A percentile compares a stretch with the other conserved stretches of the same genome.
Conservation (phyloP, 192 early-diverging fungal species). For the Backusella liffmaniae region DNA sequence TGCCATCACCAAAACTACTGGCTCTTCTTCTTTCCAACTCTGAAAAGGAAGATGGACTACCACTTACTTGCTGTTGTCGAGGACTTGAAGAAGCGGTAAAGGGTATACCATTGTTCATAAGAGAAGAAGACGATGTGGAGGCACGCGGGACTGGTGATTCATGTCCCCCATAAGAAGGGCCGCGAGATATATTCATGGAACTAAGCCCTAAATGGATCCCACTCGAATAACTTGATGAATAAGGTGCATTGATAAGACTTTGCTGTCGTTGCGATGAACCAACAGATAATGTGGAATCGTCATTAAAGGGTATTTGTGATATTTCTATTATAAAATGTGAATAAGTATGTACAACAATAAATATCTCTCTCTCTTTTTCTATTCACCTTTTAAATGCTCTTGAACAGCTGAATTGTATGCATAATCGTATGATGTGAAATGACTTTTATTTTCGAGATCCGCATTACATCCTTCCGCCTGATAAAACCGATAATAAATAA, state of each 20-base stretch:
- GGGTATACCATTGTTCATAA: not conserved
- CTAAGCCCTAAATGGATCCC: constrained; percentile 2
- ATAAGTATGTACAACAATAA: no score
- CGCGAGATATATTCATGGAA: constrained; percentile 5
- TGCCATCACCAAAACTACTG: constrained; percentile 16
- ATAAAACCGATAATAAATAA: not conserved
- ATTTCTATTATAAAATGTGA: constrained; percentile 5
- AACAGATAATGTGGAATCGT: constrained; percentile 3
- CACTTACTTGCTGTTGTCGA: constrained; percentile 1
- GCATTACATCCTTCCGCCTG: constrained; percentile 31
- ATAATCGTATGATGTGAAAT: constrained; percentile 30
- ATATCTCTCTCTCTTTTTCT: no score
- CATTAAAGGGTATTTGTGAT: constrained; percentile 16
- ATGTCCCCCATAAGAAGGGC: constrained; percentile 7
- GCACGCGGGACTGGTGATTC: constrained; percentile 19
- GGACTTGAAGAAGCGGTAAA: constrained; percentile 17
- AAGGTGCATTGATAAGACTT: not conserved
- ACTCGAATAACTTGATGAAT: constrained; percentile 15
- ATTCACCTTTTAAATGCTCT: constrained; percentile 30
- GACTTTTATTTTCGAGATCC: constrained; percentile 27
- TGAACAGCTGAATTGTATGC: constrained; percentile 27
- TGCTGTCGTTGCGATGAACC: constrained; percentile 12
- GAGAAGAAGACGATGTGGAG: constrained; percentile 25
- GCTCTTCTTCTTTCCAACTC: constrained; percentile 17
- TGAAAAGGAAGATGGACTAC: constrained; percentile 8